phyloP scores from a whole-genome alignment of 1,139 yeast species.

The Suhomyces taliae region DNA sequence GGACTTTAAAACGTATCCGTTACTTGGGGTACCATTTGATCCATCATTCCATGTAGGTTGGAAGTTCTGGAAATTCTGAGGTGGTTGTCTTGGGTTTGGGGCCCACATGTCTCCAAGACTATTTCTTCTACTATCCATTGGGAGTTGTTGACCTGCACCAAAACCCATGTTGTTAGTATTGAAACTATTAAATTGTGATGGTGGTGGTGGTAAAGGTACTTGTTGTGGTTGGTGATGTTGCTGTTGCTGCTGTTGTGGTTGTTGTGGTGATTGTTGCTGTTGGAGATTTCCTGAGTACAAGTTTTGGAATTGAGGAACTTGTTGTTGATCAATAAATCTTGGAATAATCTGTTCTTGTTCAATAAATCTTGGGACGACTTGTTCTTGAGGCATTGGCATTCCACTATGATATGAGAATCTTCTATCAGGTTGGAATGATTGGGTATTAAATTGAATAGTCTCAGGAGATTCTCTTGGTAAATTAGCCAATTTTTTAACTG shows the following conservation, averaged over 20 bases:
- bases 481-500: background rate
- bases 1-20: conserved; percentile 41
- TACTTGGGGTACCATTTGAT: conserved; percentile 17
- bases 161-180: background rate
- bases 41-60: conserved; percentile 1
- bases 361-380: background rate
- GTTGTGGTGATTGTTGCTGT: conserved; percentile 6
- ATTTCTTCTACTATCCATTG: conserved; percentile 6
- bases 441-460: background rate
- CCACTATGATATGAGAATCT: conserved; percentile 9
- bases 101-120: conserved; percentile 7
- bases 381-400: conserved; percentile 4
- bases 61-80: background rate
- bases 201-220: background rate
- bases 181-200: background rate
- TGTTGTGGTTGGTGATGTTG: conserved; percentile 1
- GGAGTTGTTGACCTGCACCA: background rate
- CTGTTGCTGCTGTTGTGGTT: conserved; percentile 1
- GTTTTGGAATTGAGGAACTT: conserved; percentile 1
- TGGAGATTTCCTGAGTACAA: background rate
- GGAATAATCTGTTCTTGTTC: conserved; percentile 3
- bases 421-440: conserved; percentile 1
- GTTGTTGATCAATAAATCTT: conserved; percentile 5
- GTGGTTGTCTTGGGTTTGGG: background rate
- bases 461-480: conserved; percentile 2